A percentile compares a stretch with the other conserved stretches of the same genome.
Conservation (phyloP, 2,329 filamentous ascomycete genomes). For the Sporothrix curviconia region DNA sequence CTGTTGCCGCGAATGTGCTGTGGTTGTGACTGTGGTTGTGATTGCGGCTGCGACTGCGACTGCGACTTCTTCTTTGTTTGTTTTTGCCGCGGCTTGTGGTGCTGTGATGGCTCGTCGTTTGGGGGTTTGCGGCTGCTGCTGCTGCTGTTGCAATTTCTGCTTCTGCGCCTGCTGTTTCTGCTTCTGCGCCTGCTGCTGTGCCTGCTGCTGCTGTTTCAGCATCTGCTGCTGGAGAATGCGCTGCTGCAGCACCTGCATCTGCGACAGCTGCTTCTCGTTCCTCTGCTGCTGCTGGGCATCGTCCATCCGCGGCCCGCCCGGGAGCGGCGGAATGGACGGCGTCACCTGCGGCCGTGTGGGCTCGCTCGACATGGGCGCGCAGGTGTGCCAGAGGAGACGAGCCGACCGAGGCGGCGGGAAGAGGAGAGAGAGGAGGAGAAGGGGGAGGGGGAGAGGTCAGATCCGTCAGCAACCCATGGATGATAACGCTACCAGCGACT, state of each 20-base stretch:
- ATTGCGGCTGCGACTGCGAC: neutral
- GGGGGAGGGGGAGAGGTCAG: neutral
- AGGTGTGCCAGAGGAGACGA: neutral
- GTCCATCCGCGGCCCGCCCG: conserved; percentile 4
- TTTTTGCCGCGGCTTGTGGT: conserved; percentile 10
- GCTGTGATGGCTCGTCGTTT: neutral
- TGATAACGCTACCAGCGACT: neutral
- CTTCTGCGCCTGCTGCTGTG: conserved; percentile 8
- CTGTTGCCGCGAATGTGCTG: too few species aligned
- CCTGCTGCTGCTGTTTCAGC: conserved; percentile 4
- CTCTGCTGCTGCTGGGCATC: conserved; percentile 6
- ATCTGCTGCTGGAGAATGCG: conserved; percentile 11
- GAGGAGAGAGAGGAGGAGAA: neutral
- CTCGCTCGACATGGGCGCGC: conserved; percentile 15
- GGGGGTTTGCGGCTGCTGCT: too few species aligned
- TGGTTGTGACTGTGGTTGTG: too few species aligned
- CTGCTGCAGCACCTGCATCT: conserved; percentile 15
- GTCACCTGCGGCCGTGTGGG: conserved; percentile 5
- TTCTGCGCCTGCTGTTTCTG: neutral
- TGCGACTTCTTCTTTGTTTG: neutral
- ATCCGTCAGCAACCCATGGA: conserved; percentile 13
- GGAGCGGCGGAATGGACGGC: conserved; percentile 9
- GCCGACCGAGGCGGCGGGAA: neutral
- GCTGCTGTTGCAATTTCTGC: conserved; percentile 1
- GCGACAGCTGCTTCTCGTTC: conserved; percentile 10